Percentiles rank a stretch among this genome's conserved stretches.
Evolutionary conservation across 257 asterid genomes (phyloP).

Genomic region (Lycium ferocissimum): DNA sequence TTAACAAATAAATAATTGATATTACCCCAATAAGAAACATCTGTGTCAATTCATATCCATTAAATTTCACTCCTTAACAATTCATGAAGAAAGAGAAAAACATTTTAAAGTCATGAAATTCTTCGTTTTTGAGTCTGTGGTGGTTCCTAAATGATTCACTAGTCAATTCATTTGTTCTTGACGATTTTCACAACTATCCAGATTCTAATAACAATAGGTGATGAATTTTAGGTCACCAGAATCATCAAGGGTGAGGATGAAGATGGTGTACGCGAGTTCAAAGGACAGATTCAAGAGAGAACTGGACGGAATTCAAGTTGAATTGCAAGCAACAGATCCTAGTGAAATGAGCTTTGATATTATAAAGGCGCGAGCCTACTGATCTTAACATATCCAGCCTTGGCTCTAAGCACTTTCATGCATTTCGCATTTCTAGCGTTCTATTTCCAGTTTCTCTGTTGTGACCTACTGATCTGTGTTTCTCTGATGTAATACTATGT

Average conservation of each 20-base stretch:
- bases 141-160: neutral
- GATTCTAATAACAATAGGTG: neutral
- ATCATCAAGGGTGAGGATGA: slow-evolving; percentile 75
- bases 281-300: slow-evolving; percentile 91
- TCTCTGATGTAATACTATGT: neutral
- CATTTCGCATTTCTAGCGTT: neutral
- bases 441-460: slow-evolving; percentile 2
- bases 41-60: neutral
- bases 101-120: no score
- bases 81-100: neutral
- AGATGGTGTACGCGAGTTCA: slow-evolving; percentile 91
- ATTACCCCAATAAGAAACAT: no score
- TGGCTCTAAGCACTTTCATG: neutral
- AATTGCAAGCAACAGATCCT: slow-evolving; percentile 84
- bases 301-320: slow-evolving; percentile 83
- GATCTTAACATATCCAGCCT: slow-evolving; percentile 11
- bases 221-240: slow-evolving; percentile 71
- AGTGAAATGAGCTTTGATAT: slow-evolving; percentile 92
- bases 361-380: slow-evolving; percentile 67
- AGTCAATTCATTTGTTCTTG: neutral
- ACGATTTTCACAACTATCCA: neutral
- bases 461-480: neutral
- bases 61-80: no score
- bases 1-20: no score
- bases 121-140: no score